Conservation (phyloP, 2,329 filamentous ascomycete species). For the Teratosphaeria destructans region DNA sequence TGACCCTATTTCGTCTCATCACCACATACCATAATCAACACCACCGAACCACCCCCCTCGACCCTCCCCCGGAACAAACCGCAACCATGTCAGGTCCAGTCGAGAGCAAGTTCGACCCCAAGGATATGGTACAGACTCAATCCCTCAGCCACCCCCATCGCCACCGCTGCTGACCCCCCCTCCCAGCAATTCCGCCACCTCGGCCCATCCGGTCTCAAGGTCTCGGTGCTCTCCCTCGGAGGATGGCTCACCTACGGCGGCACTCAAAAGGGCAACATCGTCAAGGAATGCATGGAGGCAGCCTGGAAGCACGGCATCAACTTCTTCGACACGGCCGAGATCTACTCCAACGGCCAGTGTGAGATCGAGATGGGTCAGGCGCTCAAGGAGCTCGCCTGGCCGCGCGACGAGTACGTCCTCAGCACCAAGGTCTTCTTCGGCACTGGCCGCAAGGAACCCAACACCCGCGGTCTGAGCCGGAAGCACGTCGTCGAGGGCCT, state of each 20-base stretch:
- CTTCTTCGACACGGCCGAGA: conserved; percentile 36
- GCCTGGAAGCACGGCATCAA: conserved; percentile 42
- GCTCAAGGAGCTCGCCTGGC: conserved; percentile 38
- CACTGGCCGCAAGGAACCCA: conserved; percentile 48
- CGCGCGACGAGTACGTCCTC: conserved; percentile 37
- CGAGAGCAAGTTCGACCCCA: conserved; percentile 39
- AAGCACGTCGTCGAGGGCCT: conserved; percentile 49
- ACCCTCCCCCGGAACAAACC: background rate
- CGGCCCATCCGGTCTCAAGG: conserved; percentile 39
- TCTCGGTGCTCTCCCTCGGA: conserved; percentile 41
- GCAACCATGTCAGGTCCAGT: conserved; percentile 20
- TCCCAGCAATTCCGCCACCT: conserved; percentile 29
- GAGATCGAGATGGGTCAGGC: conserved; percentile 48
- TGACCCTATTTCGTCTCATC: background rate
- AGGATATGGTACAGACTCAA: conserved; percentile 31
- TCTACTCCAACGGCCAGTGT: conserved; percentile 49
- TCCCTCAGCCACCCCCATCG: background rate
- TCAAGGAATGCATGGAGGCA: conserved; percentile 41
- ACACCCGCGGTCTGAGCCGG: conserved; percentile 40
- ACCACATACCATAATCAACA: background rate
- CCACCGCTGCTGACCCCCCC: background rate
- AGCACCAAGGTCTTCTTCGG: conserved; percentile 43
- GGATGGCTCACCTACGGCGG: conserved; percentile 39
- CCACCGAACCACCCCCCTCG: background rate
- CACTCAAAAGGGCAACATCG: conserved; percentile 39